Conservation (phyloP, 2,329 filamentous ascomycete genomes). For the Chlorencoelia australis region DNA sequence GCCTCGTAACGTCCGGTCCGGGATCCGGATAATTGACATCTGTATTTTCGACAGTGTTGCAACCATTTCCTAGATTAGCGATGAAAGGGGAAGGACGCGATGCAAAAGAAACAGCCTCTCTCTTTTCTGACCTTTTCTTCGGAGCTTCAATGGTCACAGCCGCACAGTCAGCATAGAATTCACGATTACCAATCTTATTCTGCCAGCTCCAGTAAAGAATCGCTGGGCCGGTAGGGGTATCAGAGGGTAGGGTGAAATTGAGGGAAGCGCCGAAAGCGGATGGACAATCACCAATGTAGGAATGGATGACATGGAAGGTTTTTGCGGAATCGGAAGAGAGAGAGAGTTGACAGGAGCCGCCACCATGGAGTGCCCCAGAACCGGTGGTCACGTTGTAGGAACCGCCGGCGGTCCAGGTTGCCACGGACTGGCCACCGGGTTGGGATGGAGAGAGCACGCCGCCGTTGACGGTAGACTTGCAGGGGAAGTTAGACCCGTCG, state of each 20-base stretch:
- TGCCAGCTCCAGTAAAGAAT: slow-evolving; percentile 43
- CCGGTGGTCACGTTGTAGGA: slow-evolving; percentile 40
- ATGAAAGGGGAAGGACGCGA: slow-evolving; percentile 46
- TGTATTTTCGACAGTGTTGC: slow-evolving; percentile 36
- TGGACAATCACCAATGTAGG: slow-evolving; percentile 25
- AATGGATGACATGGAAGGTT: slow-evolving; percentile 49
- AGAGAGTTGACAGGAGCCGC: slow-evolving; percentile 50
- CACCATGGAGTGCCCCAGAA: slow-evolving; percentile 39
- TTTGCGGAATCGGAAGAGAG: slow-evolving; percentile 47
- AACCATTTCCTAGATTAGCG: slow-evolving; percentile 44
- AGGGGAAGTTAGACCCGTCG: slow-evolving; percentile 10
- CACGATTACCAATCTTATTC: slow-evolving; percentile 49
- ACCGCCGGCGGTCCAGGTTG: slow-evolving; percentile 40
- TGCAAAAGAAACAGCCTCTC: slow-evolving; percentile 29
- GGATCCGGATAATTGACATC: slow-evolving; percentile 46
- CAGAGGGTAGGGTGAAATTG: slow-evolving; percentile 4
- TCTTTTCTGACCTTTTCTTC: too few species aligned
- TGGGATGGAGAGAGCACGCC: too few species aligned
- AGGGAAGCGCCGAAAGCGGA: background rate
- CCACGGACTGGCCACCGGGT: slow-evolving; percentile 15
- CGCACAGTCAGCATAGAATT: slow-evolving; percentile 61
- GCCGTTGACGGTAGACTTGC: slow-evolving; percentile 26
- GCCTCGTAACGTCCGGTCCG: slow-evolving; percentile 29
- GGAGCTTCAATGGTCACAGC: slow-evolving; percentile 37
- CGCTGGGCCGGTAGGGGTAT: slow-evolving; percentile 11